A percentile compares a stretch with the other conserved stretches of the same genome.
Evolutionary conservation across 495 filamentous ascomycete species (phyloP).

Genomic region (Hyphodiscus hymeniophilus): DNA sequence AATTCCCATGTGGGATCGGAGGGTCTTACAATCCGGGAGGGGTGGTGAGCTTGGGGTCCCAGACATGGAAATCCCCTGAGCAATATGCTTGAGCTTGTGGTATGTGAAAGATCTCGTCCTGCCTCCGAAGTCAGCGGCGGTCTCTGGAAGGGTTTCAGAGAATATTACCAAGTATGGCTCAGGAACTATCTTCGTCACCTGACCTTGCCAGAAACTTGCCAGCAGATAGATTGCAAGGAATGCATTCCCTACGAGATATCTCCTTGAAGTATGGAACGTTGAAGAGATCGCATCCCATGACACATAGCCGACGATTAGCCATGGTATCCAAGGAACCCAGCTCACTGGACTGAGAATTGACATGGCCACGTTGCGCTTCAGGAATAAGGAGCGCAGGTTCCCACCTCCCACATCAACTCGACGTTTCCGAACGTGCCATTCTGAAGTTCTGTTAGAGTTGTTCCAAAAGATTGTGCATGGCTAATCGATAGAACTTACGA

Average conservation of each 20-base stretch:
- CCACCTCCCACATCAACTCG: no score
- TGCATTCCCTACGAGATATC: not conserved
- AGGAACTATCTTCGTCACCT: slow-evolving; percentile 46
- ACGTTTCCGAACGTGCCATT: no score
- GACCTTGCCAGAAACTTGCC: slow-evolving; percentile 26
- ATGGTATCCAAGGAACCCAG: slow-evolving; percentile 1
- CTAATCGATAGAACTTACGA: no score
- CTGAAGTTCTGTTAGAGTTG: no score
- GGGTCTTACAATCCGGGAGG: slow-evolving; percentile 79
- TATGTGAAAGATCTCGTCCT: slow-evolving; percentile 96
- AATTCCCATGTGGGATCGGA: not conserved
- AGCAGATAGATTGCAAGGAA: slow-evolving; percentile 1
- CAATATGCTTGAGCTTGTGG: slow-evolving; percentile 88
- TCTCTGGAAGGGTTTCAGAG: not conserved
- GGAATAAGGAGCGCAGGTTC: no score
- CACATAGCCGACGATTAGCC: not conserved
- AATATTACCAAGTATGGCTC: slow-evolving; percentile 69
- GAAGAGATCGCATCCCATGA: not conserved
- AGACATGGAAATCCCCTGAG: slow-evolving; percentile 58
- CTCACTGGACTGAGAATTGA: not conserved
- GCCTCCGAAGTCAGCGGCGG: slow-evolving; percentile 13
- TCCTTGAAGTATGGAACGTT: not conserved
- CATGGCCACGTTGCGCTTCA: not conserved
- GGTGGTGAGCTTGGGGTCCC: slow-evolving; percentile 97
- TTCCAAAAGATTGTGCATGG: no score